Evolutionary conservation across 306 rosid genomes (phyloP), one percentile per base, ranked within the genome.

Genomic region (Gillenia trifoliata): DNA sequence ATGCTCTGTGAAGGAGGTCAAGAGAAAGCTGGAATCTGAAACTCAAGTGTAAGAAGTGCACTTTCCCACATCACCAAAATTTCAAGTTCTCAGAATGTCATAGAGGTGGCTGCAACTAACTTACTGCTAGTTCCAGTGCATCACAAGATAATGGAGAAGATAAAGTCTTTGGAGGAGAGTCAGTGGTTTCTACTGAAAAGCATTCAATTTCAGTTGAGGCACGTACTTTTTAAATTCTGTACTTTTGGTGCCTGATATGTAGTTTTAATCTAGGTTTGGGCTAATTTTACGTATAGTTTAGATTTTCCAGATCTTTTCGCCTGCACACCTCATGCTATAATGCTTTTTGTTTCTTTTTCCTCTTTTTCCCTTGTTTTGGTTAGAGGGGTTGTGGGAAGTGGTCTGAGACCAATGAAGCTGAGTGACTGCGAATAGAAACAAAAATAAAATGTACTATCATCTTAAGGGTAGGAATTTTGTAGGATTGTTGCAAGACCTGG

Each of bases 141-240:
- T 71, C 75, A 73, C 83, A 66, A 76, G 75, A 56, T 40, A 64
- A 47, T 66, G 79, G 26, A 22, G 77, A 64, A 77, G 76, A 66
- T 60, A 69, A 70, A 66, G 79, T 75, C 76, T 57, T 72, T 12
- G 83, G 70, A 75, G 94, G 77, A 85, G 84, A 83, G 77, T 78
- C 91, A 23, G 75, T 79, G 62, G 77, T 74, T 80, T 77, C 86
- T 40, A 28, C 76, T 17, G 78, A 69, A 77, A 91, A 84, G 64
- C 81, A 89, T 83, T 85, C 97, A 17, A 64, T 88, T 79, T 82
- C 93, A 70, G 78, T 89, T 61, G 76, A 88, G 89, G 98, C 85
- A 82, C 83, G 87, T 54, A 54, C 7, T 8, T 47, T 69, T 25
- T 4, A 8, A 47, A 19, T 45, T 55, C 36, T 49, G 8, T 29